A percentile compares a stretch with the other conserved stretches of the same genome.
phyloP scores from a whole-genome alignment of 2,329 filamentous ascomycete species.

The Herpotrichia juniperi region DNA sequence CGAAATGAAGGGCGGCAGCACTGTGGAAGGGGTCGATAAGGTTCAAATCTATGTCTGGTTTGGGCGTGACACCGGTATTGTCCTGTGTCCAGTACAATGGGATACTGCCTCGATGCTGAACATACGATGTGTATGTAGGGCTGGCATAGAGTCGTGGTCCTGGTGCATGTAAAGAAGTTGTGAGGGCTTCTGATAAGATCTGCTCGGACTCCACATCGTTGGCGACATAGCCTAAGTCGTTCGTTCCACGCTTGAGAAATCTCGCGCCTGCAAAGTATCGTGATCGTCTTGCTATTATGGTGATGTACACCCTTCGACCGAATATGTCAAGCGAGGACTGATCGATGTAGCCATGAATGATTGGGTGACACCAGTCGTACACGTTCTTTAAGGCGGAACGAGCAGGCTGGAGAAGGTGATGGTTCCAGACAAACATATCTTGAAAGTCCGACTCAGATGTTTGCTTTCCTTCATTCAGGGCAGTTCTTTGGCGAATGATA shows the following conservation, averaged over 20 bases:
- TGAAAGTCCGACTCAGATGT: conserved; percentile 74
- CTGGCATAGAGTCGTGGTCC: conserved; percentile 85
- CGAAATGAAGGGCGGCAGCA: conserved; percentile 91
- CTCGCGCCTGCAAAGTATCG: conserved; percentile 92
- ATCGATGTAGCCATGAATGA: conserved; percentile 95
- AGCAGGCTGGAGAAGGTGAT: conserved; percentile 82
- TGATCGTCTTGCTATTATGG: conserved; percentile 89
- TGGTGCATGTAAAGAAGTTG: conserved; percentile 93
- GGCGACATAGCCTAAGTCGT: conserved; percentile 93
- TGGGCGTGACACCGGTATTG: conserved; percentile 91
- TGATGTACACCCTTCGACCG: conserved; percentile 87
- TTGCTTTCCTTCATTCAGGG: conserved; percentile 68
- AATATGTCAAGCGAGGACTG: conserved; percentile 79
- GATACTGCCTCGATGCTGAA: conserved; percentile 96
- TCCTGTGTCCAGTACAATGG: conserved; percentile 98
- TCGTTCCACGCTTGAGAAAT: conserved; percentile 92
- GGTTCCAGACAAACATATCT: conserved; percentile 98
- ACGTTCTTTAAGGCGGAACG: conserved; percentile 73
- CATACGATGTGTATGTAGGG: conserved; percentile 92
- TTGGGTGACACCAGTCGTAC: conserved; percentile 94
- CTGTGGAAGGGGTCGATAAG: conserved; percentile 96
- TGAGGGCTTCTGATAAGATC: conserved; percentile 92
- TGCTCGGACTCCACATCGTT: conserved; percentile 99
- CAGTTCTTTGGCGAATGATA: conserved; percentile 78
- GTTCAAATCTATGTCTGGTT: conserved; percentile 94